These are phyloP conservation scores for Plantago ovata DNA, from an alignment of 257 asterid species.

Conservation along the genomic window DNA sequence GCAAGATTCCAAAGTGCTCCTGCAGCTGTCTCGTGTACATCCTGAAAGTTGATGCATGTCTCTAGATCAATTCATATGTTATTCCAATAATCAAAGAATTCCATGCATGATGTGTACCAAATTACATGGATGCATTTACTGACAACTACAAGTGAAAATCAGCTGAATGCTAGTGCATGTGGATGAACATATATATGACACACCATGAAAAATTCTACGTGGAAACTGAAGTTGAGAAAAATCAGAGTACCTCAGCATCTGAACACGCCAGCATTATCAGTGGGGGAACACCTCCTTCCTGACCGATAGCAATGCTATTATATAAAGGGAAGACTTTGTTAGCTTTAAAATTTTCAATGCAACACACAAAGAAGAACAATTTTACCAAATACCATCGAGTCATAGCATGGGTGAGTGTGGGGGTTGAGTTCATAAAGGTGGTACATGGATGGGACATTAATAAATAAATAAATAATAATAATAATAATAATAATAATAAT, in stretches of 20 bases:
- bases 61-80: constrained; percentile 8
- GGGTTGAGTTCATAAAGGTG: too few relatives aligned
- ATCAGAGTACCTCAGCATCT: constrained; percentile 58
- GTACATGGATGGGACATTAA: too few relatives aligned
- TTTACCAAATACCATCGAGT: neutral
- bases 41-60: constrained; percentile 46
- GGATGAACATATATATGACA: constrained; percentile 8
- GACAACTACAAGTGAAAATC: neutral
- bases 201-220: constrained; percentile 6
- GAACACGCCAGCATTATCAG: constrained; percentile 70
- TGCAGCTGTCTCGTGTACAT: constrained; percentile 95
- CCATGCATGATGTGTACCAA: neutral
- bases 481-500: too few relatives aligned
- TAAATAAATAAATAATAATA: too few relatives aligned
- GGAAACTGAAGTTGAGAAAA: constrained; percentile 15
- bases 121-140: neutral
- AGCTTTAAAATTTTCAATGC: constrained; percentile 10
- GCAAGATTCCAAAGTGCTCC: constrained; percentile 99
- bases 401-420: too few relatives aligned
- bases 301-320: constrained; percentile 81
- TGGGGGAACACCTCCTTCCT: constrained; percentile 87
- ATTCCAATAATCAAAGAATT: too few relatives aligned
- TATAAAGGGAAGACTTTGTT: constrained; percentile 18
- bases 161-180: neutral
- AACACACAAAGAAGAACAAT: constrained; percentile 11